phyloP scores from a whole-genome alignment of 176 grass and related monocot genomes.

The Bonia amplexicaulis region DNA sequence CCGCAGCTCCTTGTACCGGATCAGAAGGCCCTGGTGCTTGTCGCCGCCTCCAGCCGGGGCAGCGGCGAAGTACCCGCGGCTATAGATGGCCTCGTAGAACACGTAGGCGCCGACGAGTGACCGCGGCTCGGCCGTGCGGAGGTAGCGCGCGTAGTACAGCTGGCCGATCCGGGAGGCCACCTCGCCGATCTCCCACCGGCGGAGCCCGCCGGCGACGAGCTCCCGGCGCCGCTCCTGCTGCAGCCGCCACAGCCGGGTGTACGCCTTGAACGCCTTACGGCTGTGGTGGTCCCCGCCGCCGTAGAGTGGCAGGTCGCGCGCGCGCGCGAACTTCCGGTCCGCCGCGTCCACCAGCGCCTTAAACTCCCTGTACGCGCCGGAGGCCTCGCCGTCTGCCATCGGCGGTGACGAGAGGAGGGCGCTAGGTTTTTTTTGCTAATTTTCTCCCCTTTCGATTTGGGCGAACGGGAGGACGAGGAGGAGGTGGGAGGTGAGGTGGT shows the following conservation, averaged over 20 bases:
- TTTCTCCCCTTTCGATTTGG: conserved; percentile 33
- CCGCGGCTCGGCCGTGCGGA: conserved; percentile 85
- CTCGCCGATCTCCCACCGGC: conserved; percentile 91
- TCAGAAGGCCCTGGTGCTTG: conserved; percentile 50
- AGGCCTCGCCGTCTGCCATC: conserved; percentile 50
- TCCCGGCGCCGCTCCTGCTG: conserved; percentile 74
- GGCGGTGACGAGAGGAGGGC: conserved; percentile 26
- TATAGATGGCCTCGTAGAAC: conserved; percentile 97
- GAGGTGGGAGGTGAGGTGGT: not conserved
- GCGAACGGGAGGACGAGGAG: conserved; percentile 15
- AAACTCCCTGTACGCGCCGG: conserved; percentile 51
- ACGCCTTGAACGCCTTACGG: conserved; percentile 93
- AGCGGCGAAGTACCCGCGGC: conserved; percentile 72
- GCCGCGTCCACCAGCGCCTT: conserved; percentile 60
- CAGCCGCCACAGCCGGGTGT: conserved; percentile 82
- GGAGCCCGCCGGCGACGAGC: conserved; percentile 62
- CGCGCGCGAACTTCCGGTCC: conserved; percentile 90
- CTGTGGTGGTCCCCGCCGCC: conserved; percentile 69
- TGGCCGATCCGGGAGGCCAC: conserved; percentile 97
- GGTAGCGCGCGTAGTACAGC: conserved; percentile 95
- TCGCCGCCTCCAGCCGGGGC: not conserved
- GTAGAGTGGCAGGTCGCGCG: conserved; percentile 80
- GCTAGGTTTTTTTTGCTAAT: not conserved
- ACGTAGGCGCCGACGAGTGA: conserved; percentile 93
- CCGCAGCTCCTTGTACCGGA: conserved; percentile 90